A percentile compares a stretch with the other conserved stretches of the same genome.
Evolutionary conservation across 192 early-diverging fungal genomes (phyloP).

Genomic region (Coemansia sp.): DNA sequence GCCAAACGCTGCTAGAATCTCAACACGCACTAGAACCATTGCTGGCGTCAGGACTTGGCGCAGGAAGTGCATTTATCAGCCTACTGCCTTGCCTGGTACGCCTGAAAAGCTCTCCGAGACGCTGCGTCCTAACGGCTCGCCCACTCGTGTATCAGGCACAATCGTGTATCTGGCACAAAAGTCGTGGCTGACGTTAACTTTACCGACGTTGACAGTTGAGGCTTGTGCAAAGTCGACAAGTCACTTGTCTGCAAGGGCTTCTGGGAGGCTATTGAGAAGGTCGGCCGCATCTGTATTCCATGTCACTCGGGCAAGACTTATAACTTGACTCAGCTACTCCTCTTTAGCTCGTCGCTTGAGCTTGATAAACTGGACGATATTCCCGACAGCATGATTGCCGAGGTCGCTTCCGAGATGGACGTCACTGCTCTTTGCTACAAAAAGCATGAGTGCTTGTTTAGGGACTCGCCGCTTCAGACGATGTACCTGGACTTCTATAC

Average conservation of each 20-base stretch:
- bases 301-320: slow-evolving; percentile 49
- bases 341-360: slow-evolving; percentile 36
- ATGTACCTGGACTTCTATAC: slow-evolving; percentile 32
- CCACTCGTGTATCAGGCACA: slow-evolving; percentile 35
- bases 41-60: neutral
- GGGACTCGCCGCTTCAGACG: slow-evolving; percentile 24
- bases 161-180: slow-evolving; percentile 37
- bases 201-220: slow-evolving; percentile 12
- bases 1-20: neutral
- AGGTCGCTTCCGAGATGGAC: slow-evolving; percentile 12
- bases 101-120: slow-evolving; percentile 32
- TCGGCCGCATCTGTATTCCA: slow-evolving; percentile 39
- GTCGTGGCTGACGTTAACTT: slow-evolving; percentile 29
- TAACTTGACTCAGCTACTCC: slow-evolving; percentile 44
- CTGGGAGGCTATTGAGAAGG: slow-evolving; percentile 33
- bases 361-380: slow-evolving; percentile 10
- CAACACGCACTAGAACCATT: neutral
- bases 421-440: slow-evolving; percentile 24
- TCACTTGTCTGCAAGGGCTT: slow-evolving; percentile 47
- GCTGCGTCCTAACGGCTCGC: slow-evolving; percentile 40
- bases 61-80: neutral
- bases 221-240: slow-evolving; percentile 46
- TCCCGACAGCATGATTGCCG: slow-evolving; percentile 14
- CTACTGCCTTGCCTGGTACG: neutral
- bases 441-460: slow-evolving; percentile 39